Evolutionary conservation across 495 filamentous ascomycete genomes (phyloP), one percentile per base, ranked within the genome.

Genomic region (Beverwykella pulmonaria): DNA sequence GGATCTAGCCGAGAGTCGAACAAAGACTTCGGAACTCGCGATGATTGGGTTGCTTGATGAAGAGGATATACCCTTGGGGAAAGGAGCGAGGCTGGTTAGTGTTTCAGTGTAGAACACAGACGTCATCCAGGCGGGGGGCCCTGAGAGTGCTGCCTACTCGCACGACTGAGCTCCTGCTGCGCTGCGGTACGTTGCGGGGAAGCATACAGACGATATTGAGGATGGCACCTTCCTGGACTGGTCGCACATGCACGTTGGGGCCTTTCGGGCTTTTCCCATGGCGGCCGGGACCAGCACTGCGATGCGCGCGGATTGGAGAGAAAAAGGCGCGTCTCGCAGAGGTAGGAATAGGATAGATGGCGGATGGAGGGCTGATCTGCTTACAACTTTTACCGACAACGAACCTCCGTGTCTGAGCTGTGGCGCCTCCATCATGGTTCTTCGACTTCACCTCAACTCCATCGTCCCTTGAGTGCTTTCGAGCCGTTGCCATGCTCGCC

Each of bases 61-160:
- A 19, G 52, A 5, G 23, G 20, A 55, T 32, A 48, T 15, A 29
- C 32, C 12, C 32, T 6, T 34, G 32, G 52, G 57, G 39, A 53
- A 64, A 53, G 59, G 25, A 12, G 3, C 20, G 12, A 53, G 59
- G 46, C 12, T 32, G 1, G 4, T 14, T 41, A 22, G 25, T 5
- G 61, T 57, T 25, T 5, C 36, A 64, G 44, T 23, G 25, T 64
- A 25, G 58, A 58, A 64, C 61, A 63, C 60, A 34, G 20, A 56
- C 52, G 61, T 64, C 61, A 64, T 64, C 5, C 12, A 36, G 26
- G n/a, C 52, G 52, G 48, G 32, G 49, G 48, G 32, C 6, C 49
- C 60, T 55, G 14, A 44, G 44, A 47, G 3, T 36, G 57, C 59
- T 63, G 61, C 61, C 61, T 63, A 56, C n/a, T n/a, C n/a, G n/a